Evolutionary conservation across 2,329 filamentous ascomycete genomes (phyloP).

Genomic region (Coniella lustricola): DNA sequence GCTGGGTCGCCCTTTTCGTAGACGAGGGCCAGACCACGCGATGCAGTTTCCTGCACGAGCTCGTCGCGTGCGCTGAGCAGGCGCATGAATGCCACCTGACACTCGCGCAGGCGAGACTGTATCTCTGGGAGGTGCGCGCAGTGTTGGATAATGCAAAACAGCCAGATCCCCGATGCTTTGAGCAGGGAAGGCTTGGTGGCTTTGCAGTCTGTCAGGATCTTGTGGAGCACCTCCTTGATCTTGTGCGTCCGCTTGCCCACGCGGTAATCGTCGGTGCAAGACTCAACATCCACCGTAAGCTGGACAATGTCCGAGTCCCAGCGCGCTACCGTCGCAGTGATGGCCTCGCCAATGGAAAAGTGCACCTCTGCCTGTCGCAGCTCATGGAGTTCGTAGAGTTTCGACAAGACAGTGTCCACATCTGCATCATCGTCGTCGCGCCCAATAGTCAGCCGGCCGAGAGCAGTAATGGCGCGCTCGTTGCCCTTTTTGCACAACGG

Average conservation of each 20-base stretch:
- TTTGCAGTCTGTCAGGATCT: conserved; percentile 69
- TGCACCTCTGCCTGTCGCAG: conserved; percentile 81
- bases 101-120: conserved; percentile 66
- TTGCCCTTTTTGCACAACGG: conserved; percentile 70
- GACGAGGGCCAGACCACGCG: conserved; percentile 80
- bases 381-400: conserved; percentile 72
- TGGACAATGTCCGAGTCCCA: conserved; percentile 79
- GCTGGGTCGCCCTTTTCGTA: conserved; percentile 84
- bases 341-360: conserved; percentile 83
- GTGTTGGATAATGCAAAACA: conserved; percentile 85
- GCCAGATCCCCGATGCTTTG: conserved; percentile 92
- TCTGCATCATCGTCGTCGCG: conserved; percentile 31
- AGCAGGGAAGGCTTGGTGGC: conserved; percentile 81
- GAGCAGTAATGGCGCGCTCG: conserved; percentile 71
- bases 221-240: conserved; percentile 55
- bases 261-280: conserved; percentile 27
- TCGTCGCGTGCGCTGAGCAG: conserved; percentile 85
- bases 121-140: conserved; percentile 73
- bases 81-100: conserved; percentile 80
- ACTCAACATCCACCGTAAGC: conserved; percentile 68
- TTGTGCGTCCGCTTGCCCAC: conserved; percentile 31
- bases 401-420: conserved; percentile 51
- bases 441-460: conserved; percentile 70
- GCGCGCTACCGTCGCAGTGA: conserved; percentile 68
- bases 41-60: conserved; percentile 91